A percentile compares a stretch with the other conserved stretches of the same genome.
phyloP scores from a whole-genome alignment of 164 flowering plant species.

The Tetrastigma voinierianum region DNA sequence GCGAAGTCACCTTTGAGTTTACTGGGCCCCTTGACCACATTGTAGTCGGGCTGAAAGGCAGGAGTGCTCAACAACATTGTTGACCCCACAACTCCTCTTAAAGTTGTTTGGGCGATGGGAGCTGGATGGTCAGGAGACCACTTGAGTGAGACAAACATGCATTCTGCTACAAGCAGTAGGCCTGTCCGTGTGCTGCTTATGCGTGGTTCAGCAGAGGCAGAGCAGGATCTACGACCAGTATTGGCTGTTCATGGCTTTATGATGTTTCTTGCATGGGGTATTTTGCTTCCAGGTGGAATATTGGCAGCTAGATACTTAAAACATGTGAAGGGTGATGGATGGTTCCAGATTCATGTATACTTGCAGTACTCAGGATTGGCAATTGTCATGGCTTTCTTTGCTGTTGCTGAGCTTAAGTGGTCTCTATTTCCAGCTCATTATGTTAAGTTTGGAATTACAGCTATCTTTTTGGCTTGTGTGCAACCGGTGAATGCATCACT shows the following conservation, averaged over 20 bases:
- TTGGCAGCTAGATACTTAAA: slow-evolving; percentile 88
- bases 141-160: slow-evolving; percentile 83
- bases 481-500: slow-evolving; percentile 84
- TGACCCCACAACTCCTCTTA: slow-evolving; percentile 87
- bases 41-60: slow-evolving; percentile 49
- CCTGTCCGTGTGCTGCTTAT: slow-evolving; percentile 71
- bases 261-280: slow-evolving; percentile 99
- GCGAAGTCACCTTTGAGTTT: slow-evolving; percentile 90
- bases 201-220: slow-evolving; percentile 97
- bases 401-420: slow-evolving; percentile 96
- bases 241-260: slow-evolving; percentile 97
- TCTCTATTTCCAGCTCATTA: slow-evolving; percentile 48
- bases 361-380: slow-evolving; percentile 92
- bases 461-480: slow-evolving; percentile 62
- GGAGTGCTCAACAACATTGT: slow-evolving; percentile 84
- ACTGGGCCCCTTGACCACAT: slow-evolving; percentile 76
- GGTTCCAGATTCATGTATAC: slow-evolving; percentile 89
- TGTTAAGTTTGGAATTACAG: slow-evolving; percentile 83
- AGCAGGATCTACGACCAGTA: slow-evolving; percentile 89
- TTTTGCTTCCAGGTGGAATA: slow-evolving; percentile 91
- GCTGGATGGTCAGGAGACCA: slow-evolving; percentile 71
- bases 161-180: slow-evolving; percentile 69
- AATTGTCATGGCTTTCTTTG: slow-evolving; percentile 80
- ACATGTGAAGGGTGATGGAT: slow-evolving; percentile 87
- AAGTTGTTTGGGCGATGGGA: slow-evolving; percentile 97